Evolutionary conservation across 768 basidiomycete genomes (phyloP), one percentile per base, ranked within the genome.

Genomic region (Pulveroboletus ravenelii): DNA sequence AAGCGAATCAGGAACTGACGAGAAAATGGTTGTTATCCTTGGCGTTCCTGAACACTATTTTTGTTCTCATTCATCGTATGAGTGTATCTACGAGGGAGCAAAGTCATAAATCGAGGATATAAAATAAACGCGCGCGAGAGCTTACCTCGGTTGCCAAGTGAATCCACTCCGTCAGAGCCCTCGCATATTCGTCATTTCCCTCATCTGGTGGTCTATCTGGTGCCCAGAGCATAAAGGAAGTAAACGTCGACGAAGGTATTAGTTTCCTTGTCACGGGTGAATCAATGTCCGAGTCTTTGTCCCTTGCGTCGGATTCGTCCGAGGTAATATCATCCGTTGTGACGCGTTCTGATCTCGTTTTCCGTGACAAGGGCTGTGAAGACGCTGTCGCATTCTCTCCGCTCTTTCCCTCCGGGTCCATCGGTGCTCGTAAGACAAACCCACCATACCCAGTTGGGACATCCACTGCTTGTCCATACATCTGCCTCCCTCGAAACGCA

Each of bases 161-260:
- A 35, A 79, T 79, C 89, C 90, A 92, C 62, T 92, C 89, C 0
- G 68, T 74, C 53, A 92, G 61, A 3, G 84, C 70, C 14, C 86
- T 74, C 41, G 77, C 65, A 63, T 91, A 92, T 58, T 89, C 87
- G 60, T 92, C 89, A 36, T 69, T 74, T 3, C 76, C 78, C 45
- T 81, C 82, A 53, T 90, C 83, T 1, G 87, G 79, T 0, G 81
- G 78, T 18, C 78, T 76, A 65, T 92, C 90, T 5, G 84, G 77
- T 51, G 82, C 74, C 89, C 89, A 92, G 20, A 92, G 62, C n/a
- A 79, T 78, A 55, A 92, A 80, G 1, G 79, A 80, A 3, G 76
- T 72, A 60, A 92, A 92, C 41, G 72, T 74, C 0, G 78, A 75
- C 3, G 70, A 68, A 5, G 84, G 77, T 7, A 69, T 59, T 49